Evolutionary conservation across 352 stramenopile genomes (phyloP).

Genomic region (Globisporangium iwayamae): DNA sequence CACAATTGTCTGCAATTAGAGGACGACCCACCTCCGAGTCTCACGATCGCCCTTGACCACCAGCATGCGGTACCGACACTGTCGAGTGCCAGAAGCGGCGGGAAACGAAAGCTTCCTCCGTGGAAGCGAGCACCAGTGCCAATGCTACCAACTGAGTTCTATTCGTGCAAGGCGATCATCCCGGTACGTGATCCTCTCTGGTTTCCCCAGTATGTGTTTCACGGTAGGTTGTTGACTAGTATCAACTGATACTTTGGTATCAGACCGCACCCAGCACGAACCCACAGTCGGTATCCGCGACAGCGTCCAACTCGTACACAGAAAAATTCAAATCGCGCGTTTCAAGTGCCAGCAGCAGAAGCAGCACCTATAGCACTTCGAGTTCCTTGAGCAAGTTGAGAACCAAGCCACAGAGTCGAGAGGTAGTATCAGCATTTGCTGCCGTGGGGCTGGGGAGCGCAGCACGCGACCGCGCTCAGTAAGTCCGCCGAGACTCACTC

Average conservation of each 20-base stretch:
- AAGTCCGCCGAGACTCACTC: background rate
- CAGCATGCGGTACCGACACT: background rate
- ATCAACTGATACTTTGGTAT: conserved; percentile 2
- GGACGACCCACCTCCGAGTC: background rate
- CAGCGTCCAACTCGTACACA: conserved; percentile 23
- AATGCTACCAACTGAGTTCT: conserved; percentile 43
- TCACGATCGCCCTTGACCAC: conserved; percentile 6
- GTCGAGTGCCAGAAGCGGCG: conserved; percentile 8
- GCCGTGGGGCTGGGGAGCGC: conserved; percentile 13
- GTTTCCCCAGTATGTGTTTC: background rate
- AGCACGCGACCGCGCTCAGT: conserved; percentile 22
- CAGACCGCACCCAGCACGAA: background rate
- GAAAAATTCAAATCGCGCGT: conserved; percentile 29
- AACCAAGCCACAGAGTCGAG: background rate
- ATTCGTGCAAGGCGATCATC: conserved; percentile 46
- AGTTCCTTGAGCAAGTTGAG: background rate
- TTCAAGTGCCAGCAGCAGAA: background rate
- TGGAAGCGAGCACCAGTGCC: conserved; percentile 66
- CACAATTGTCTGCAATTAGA: conserved; percentile 1
- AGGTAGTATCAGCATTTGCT: conserved; percentile 9
- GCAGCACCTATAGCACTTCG: background rate
- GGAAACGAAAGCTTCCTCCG: conserved; percentile 28
- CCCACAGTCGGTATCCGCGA: background rate
- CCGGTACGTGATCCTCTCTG: conserved; percentile 23
- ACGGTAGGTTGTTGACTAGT: background rate